Percentiles rank a stretch among this genome's conserved stretches.
phyloP scores from a whole-genome alignment of 306 rosid species.

The Lathyrus oleraceus region DNA sequence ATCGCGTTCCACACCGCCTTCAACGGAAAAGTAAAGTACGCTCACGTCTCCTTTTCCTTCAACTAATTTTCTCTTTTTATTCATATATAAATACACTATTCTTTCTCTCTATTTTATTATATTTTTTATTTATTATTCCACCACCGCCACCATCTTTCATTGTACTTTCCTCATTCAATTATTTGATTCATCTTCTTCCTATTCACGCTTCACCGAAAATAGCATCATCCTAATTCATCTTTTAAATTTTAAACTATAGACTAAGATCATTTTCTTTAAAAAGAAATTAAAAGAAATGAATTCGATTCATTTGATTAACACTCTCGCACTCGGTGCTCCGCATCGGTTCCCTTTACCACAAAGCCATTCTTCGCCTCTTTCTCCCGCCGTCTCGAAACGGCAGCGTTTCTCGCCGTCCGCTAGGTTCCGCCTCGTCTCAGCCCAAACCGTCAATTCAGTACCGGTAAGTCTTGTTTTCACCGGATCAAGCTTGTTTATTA shows the following conservation, averaged over 20 bases:
- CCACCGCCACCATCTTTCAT: not conserved
- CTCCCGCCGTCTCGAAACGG: constrained; percentile 30
- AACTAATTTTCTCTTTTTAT: not conserved
- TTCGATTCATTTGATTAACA: constrained; percentile 45
- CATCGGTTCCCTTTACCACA: constrained; percentile 31
- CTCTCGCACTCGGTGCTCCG: constrained; percentile 32
- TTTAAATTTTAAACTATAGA: not conserved
- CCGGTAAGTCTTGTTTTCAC: constrained; percentile 45
- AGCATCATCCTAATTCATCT: not conserved
- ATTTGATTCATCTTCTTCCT: constrained; percentile 9
- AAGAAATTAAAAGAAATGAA: constrained; percentile 34
- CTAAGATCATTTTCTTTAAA: not conserved
- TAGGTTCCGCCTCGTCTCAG: constrained; percentile 33
- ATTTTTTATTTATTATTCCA: not conserved
- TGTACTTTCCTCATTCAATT: constrained; percentile 1
- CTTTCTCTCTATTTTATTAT: not conserved
- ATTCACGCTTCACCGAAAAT: not conserved
- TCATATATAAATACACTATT: not conserved
- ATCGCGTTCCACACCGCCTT: constrained; percentile 40
- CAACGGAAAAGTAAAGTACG: constrained; percentile 41
- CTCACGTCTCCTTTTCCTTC: constrained; percentile 34
- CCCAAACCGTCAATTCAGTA: constrained; percentile 43
- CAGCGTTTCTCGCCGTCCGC: constrained; percentile 30
- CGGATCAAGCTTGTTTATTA: constrained; percentile 33
- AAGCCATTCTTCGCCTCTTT: constrained; percentile 26